Conservation (phyloP, 106 monocot species). For the Dendrobium officinale region DNA sequence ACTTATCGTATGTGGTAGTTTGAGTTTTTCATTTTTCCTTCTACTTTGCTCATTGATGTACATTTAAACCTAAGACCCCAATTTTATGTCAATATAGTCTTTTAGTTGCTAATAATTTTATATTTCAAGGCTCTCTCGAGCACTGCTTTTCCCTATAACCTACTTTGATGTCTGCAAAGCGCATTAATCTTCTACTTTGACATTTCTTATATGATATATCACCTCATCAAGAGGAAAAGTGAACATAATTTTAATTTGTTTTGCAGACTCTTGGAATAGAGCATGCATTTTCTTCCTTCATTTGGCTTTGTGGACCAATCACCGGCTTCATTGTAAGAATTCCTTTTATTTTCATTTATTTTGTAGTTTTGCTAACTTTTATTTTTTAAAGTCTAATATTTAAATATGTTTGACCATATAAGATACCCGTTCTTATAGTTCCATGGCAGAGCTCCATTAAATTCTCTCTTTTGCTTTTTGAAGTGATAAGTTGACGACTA, state of each 20-base stretch:
- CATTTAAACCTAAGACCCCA: not conserved
- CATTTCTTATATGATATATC: not conserved
- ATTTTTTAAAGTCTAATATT: not conserved
- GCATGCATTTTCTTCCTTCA: constrained; percentile 92
- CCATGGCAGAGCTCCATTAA: not conserved
- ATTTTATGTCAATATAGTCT: not conserved
- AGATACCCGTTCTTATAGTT: not conserved
- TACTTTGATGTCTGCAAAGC: not conserved
- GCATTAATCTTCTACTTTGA: not conserved
- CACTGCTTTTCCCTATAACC: not conserved
- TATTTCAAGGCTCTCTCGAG: not conserved
- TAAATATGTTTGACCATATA: not conserved
- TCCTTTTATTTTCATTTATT: not conserved
- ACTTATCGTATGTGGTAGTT: not conserved
- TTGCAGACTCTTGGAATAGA: constrained; percentile 92
- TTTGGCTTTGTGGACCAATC: constrained; percentile 99
- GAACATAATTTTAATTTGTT: constrained; percentile 7
- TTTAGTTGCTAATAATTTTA: not conserved
- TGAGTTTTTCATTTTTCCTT: not conserved
- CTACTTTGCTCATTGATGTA: not conserved
- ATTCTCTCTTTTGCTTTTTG: not conserved
- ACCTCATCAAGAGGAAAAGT: not conserved
- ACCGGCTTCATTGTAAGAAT: constrained; percentile 87
- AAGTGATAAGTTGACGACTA: not conserved
- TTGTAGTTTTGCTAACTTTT: not conserved